Conservation (phyloP, 306 rosid genomes). For the Dicorynia guianensis region DNA sequence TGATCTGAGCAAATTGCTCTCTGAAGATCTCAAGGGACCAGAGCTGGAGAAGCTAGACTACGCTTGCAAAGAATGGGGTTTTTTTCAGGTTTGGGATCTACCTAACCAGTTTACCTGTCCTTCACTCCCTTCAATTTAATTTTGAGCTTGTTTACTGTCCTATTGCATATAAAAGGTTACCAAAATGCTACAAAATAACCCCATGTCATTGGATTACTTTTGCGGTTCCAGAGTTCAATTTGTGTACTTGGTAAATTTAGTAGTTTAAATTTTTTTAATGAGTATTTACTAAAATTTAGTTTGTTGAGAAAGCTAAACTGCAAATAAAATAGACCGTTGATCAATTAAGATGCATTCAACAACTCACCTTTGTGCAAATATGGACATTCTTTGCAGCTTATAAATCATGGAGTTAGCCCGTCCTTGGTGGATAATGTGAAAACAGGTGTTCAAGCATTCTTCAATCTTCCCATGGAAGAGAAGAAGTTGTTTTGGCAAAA, state of each 20-base stretch:
- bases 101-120: not conserved
- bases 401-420: slow-evolving; percentile 42
- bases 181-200: no score
- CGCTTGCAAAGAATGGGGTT: slow-evolving; percentile 64
- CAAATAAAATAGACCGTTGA: no score
- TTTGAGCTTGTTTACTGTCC: no score
- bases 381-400: slow-evolving; percentile 31
- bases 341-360: no score
- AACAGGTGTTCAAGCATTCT: slow-evolving; percentile 39
- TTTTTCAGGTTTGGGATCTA: slow-evolving; percentile 52
- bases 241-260: no score
- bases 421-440: slow-evolving; percentile 46
- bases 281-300: no score
- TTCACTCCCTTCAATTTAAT: no score
- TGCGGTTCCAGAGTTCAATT: no score
- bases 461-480: slow-evolving; percentile 49
- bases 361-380: not conserved
- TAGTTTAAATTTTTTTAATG: no score
- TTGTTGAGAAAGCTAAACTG: no score
- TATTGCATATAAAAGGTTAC: no score
- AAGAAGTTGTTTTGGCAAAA: slow-evolving; percentile 33
- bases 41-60: slow-evolving; percentile 51
- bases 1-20: slow-evolving; percentile 47
- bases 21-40: slow-evolving; percentile 22
- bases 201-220: no score